These are phyloP conservation scores for Citrullus amarus DNA, from an alignment of 306 rosid species.

Conservation along the genomic window DNA sequence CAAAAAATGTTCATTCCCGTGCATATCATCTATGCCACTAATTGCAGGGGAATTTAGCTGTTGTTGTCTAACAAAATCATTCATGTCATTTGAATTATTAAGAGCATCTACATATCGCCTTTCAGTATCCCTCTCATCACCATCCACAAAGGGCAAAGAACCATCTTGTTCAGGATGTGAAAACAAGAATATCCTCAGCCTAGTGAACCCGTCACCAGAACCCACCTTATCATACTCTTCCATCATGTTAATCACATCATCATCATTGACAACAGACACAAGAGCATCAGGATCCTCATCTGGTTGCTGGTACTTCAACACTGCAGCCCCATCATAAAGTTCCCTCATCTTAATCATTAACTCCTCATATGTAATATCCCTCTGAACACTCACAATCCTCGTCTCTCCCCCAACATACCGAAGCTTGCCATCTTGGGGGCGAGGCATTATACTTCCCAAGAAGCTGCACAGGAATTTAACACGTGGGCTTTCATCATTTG, in stretches of 20 bases:
- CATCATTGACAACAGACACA: conserved; percentile 91
- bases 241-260: conserved; percentile 96
- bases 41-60: conserved; percentile 44
- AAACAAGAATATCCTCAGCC: conserved; percentile 90
- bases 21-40: conserved; percentile 47
- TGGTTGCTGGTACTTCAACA: conserved; percentile 91
- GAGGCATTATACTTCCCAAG: conserved; percentile 84
- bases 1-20: conserved; percentile 41
- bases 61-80: conserved; percentile 56
- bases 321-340: conserved; percentile 65
- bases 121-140: conserved; percentile 78
- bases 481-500: conserved; percentile 50
- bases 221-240: conserved; percentile 97
- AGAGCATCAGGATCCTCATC: conserved; percentile 98
- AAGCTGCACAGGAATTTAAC: conserved; percentile 91
- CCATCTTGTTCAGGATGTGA: conserved; percentile 62
- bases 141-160: conserved; percentile 57
- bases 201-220: conserved; percentile 73
- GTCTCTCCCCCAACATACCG: conserved; percentile 98
- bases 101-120: conserved; percentile 92
- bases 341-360: conserved; percentile 89
- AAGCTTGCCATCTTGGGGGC: conserved; percentile 93
- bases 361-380: conserved; percentile 64
- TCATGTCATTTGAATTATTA: conserved; percentile 65
- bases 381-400: conserved; percentile 64